These are phyloP conservation scores for Yamadazyma pseudoaaseri DNA, from an alignment of 1,139 yeast species.

Conservation along the genomic window DNA sequence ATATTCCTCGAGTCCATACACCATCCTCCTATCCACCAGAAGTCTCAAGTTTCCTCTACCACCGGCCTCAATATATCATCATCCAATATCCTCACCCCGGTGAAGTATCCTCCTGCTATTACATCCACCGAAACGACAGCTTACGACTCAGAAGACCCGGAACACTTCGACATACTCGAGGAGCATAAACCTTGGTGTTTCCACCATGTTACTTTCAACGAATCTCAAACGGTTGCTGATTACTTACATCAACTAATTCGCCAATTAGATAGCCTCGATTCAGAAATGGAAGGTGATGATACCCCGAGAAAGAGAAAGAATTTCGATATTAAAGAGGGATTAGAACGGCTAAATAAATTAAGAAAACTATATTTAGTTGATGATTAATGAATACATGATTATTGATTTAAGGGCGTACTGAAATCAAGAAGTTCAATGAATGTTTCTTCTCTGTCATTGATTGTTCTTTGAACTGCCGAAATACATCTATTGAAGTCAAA, in stretches of 20 bases:
- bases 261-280: constrained; percentile 17
- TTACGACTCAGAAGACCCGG: constrained; percentile 17
- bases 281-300: constrained; percentile 13
- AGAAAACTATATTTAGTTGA: constrained; percentile 33
- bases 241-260: constrained; percentile 27
- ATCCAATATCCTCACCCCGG: constrained; percentile 32
- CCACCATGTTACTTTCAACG: constrained; percentile 12
- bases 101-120: constrained; percentile 23
- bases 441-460: constrained; percentile 48
- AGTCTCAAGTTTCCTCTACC: constrained; percentile 6
- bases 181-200: constrained; percentile 43
- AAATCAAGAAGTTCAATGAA: constrained; percentile 84
- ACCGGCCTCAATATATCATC: constrained; percentile 20
- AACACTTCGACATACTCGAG: constrained; percentile 20
- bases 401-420: constrained; percentile 40
- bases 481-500: constrained; percentile 84
- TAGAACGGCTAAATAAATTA: constrained; percentile 33
- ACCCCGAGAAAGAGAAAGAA: constrained; percentile 19
- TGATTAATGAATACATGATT: constrained; percentile 10
- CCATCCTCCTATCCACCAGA: constrained; percentile 9
- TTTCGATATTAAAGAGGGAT: constrained; percentile 32
- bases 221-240: constrained; percentile 10
- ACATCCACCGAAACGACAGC: not conserved
- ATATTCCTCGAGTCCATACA: constrained; percentile 23
- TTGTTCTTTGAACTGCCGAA: constrained; percentile 80